These are phyloP conservation scores for Lodderomyces theae DNA, from an alignment of 1,139 yeast genomes.

Conservation along the genomic window DNA sequence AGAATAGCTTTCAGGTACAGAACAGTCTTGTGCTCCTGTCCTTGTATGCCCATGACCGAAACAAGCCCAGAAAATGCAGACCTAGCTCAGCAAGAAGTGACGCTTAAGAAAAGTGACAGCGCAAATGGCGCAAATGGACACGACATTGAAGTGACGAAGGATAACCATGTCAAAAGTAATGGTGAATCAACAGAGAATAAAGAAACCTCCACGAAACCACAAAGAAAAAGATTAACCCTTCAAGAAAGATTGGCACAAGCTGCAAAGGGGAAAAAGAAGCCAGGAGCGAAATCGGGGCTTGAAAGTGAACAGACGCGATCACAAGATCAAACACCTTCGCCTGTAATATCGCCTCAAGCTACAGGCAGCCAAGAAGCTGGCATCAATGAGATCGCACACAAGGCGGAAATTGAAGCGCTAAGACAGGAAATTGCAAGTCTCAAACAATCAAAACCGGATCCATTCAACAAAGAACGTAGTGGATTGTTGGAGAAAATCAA, in stretches of 20 bases:
- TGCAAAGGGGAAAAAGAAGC: slow-evolving; percentile 47
- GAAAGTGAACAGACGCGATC: slow-evolving; percentile 9
- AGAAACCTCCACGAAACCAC: neutral
- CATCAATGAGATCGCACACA: neutral
- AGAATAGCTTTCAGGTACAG: neutral
- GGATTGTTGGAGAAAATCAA: slow-evolving; percentile 26
- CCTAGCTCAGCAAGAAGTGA: neutral
- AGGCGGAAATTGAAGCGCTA: slow-evolving; percentile 9
- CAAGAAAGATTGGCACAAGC: slow-evolving; percentile 84
- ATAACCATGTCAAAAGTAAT: neutral
- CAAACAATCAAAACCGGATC: slow-evolving; percentile 3
- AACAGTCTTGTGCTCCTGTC: neutral
- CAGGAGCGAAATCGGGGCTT: slow-evolving; percentile 4
- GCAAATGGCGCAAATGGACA: neutral
- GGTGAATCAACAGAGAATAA: neutral
- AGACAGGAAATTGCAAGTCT: slow-evolving; percentile 8
- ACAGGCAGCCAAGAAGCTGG: slow-evolving; percentile 3
- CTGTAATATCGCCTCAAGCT: slow-evolving; percentile 7
- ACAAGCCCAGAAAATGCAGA: neutral
- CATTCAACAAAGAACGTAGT: slow-evolving; percentile 13
- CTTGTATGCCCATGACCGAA: neutral
- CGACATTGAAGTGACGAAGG: too few species aligned
- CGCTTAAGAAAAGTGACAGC: neutral
- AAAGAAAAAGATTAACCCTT: slow-evolving; percentile 55
- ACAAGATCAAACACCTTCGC: slow-evolving; percentile 7